Conservation (phyloP, 163 green algal species). For the Chlorella variabilis region DNA sequence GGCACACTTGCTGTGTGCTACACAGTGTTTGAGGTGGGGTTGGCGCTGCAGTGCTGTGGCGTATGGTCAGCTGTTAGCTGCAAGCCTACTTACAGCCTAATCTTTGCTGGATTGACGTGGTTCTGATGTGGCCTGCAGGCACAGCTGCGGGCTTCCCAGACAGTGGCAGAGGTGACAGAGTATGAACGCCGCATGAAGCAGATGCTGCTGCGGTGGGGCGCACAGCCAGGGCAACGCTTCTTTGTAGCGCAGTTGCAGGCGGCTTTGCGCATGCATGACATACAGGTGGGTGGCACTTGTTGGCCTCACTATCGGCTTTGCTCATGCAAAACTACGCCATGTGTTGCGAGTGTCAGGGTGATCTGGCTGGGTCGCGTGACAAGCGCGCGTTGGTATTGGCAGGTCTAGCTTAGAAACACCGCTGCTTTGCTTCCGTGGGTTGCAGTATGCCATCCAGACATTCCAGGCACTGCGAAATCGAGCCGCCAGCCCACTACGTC, state of each 20-base stretch:
- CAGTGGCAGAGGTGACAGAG: not conserved
- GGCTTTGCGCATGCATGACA: constrained; percentile 9
- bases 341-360: not conserved
- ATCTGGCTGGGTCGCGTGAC: too few species aligned
- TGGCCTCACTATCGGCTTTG: too few species aligned
- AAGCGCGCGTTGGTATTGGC: too few species aligned
- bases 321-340: too few species aligned
- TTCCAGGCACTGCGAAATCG: not conserved
- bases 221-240: not conserved
- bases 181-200: constrained; percentile 11
- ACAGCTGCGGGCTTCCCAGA: not conserved
- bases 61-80: not conserved
- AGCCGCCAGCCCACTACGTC: not conserved
- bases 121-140: constrained; percentile 7
- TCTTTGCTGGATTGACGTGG: too few species aligned
- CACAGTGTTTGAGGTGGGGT: too few species aligned
- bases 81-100: too few species aligned
- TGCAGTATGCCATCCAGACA: not conserved
- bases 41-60: not conserved
- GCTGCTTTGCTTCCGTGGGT: too few species aligned
- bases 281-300: constrained; percentile 18
- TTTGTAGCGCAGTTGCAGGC: constrained; percentile 6
- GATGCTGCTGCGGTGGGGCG: not conserved
- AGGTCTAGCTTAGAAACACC: too few species aligned
- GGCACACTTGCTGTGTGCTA: too few species aligned